These are phyloP conservation scores for Cymbopogon flexuosus DNA, from an alignment of 202 grass and related monocot genomes.

Conservation along the genomic window DNA sequence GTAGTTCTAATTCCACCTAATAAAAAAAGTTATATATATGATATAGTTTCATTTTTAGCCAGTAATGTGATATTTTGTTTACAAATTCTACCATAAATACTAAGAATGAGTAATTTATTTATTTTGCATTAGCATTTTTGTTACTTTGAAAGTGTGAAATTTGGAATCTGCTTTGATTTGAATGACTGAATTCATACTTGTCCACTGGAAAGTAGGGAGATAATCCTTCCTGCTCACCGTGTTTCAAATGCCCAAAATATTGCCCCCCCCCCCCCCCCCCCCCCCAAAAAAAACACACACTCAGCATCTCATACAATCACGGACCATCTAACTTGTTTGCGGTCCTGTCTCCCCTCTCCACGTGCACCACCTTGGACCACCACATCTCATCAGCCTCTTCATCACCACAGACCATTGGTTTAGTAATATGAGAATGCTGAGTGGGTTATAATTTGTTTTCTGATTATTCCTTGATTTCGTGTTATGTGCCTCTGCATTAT, in stretches of 20 bases:
- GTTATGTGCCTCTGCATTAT: background rate
- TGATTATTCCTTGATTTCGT: background rate
- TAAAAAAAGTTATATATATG: conserved; percentile 21
- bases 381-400: background rate
- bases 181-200: background rate
- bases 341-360: background rate
- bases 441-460: background rate
- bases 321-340: background rate
- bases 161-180: background rate
- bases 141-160: background rate
- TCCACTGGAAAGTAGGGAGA: background rate
- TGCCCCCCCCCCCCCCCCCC: no score
- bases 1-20: background rate
- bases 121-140: background rate
- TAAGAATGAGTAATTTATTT: conserved; percentile 6
- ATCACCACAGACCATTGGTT: background rate
- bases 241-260: background rate
- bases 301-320: background rate
- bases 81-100: background rate
- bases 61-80: background rate
- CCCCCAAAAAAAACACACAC: no score
- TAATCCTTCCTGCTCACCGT: background rate
- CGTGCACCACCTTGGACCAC: background rate
- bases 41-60: background rate
- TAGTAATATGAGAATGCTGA: background rate